Conservation (phyloP, 1,284 basidiomycete species). For the Limonomyces culmigenus region DNA sequence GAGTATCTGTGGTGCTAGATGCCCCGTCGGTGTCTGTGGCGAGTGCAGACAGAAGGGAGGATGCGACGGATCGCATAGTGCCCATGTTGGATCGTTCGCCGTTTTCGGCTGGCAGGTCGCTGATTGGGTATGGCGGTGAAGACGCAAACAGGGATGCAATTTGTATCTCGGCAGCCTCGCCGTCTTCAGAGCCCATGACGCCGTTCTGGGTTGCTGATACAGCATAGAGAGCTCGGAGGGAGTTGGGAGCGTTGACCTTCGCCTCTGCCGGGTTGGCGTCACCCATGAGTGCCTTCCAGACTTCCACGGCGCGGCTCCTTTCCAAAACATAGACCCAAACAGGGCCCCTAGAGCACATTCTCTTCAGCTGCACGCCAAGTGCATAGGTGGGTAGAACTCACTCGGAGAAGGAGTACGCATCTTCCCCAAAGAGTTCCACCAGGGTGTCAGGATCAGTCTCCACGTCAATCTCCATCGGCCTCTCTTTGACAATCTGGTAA, state of each 20-base stretch:
- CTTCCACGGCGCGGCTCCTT: slow-evolving; percentile 57
- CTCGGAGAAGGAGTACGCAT: slow-evolving; percentile 57
- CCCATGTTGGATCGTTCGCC: slow-evolving; percentile 14
- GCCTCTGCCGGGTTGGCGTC: slow-evolving; percentile 40
- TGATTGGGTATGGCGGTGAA: slow-evolving; percentile 55
- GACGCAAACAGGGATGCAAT: slow-evolving; percentile 61
- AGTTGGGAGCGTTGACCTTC: slow-evolving; percentile 33
- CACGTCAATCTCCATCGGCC: slow-evolving; percentile 69
- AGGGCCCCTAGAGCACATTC: slow-evolving; percentile 34
- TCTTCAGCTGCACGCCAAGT: background rate
- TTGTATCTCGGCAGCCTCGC: slow-evolving; percentile 50
- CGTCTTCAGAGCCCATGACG: slow-evolving; percentile 52
- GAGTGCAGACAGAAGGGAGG: slow-evolving; percentile 26
- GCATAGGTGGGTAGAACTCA: slow-evolving; percentile 20
- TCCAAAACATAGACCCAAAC: slow-evolving; percentile 80
- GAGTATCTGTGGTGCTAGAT: slow-evolving; percentile 19
- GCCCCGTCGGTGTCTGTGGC: slow-evolving; percentile 20
- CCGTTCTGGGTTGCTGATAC: slow-evolving; percentile 35
- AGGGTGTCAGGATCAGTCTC: slow-evolving; percentile 63
- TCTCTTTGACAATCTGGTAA: slow-evolving; percentile 57
- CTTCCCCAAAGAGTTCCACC: slow-evolving; percentile 59
- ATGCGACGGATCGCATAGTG: slow-evolving; percentile 18
- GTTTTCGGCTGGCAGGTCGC: slow-evolving; percentile 32
- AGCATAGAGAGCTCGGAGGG: slow-evolving; percentile 52
- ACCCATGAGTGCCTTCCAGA: slow-evolving; percentile 61